Base-by-base conservation (phyloP, 139 green algal genomes). In the Chlorella sorokiniana region DNA sequence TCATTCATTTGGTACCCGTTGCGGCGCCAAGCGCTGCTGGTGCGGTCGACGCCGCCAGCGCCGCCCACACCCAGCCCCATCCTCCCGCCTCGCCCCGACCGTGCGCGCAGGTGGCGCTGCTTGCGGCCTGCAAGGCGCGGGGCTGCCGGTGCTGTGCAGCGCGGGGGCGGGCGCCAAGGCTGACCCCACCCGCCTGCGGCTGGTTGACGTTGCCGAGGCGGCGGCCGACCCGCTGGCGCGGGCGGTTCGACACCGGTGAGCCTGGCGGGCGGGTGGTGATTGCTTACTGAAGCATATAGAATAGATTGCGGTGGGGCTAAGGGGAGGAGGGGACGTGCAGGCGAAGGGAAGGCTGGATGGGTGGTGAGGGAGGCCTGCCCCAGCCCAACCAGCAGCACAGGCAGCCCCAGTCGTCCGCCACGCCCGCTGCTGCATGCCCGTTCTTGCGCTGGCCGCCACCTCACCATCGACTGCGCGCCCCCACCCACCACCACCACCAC, bases 131-230 rank as follows among this genome's bases (percentile, higher is more conserved):
- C 88, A 84, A 92, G 78, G 44, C 76, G 62, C 69, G 90, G 0
- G 90, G 92, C 20, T 99, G 11, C 89, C 54, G 0, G 94, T 98
- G 68, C 76, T 99, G 42, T 92, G 86, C 63, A 85, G 85, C 11
- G 96, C 91, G 75, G 96, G 96, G 1, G 96, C 96, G 67, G 90
- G 91, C 4, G 94, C 95, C 45, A 96, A 97, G 85, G 92, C 93
- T 18, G 96, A 99, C 86, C 96, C 96, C 61, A 99, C 96, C 0
- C 90, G 96, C 35, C 76, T 99, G 41, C 86, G 92, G 31, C 86
- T 99, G 31, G 89, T 91, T 4, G 96, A 99, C 82, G 83, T 99
- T 9, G 83, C 81, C 23, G 94, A 99, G 84, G 91, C 86, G 14
- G 85, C 63, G 33, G 75, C 62, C 29, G 96, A 99, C 87, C 94